Evolutionary conservation across 345 rosid genomes (phyloP), one percentile per base, ranked within the genome.

Genomic region (Populus nigra): DNA sequence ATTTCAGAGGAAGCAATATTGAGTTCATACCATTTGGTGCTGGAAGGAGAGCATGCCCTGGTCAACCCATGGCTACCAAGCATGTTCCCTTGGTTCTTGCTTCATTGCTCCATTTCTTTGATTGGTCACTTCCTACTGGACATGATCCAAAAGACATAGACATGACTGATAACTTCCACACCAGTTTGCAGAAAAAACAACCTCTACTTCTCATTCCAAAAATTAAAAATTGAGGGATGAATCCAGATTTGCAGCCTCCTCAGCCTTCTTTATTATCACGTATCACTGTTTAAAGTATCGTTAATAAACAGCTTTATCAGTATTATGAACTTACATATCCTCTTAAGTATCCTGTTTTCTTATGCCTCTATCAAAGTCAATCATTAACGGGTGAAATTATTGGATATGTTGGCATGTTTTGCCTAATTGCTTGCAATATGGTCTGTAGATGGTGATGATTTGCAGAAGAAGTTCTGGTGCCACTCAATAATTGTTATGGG

Each of bases 1-100:
- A 82, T 74, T 82, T 73, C 61, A 69, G 39, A 16, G 85, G 87
- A 2, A 73, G 50, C 57, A 53, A 63, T 31, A 61, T 53, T 66
- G 72, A 68, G 55, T 85, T 73, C 35, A 61, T 85, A 71, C 85
- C 87, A 5, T 82, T 85, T 33, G 85, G 85, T 17, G 74, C 83
- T 3, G 87, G 85, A 4, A 72, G 85, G 62, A 80, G 83, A 39
- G 76, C 76, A 13, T 75, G 79, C 27, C 83, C 76, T 35, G 82
- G 79, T 22, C 13, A 76, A 17, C 73, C 83, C 4, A 80, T 80
- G 79, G 79, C 83, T n/a, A 15, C 76, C 11, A 80, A 67, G 63
- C 83, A 80, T n/a, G 76, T 80, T 67, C 79, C 83, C 0, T 18
- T 80, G 55, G 33, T 80, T 11, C 50, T 76, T 25, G 77, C 83